Percentiles rank a stretch among this genome's conserved stretches.
Evolutionary conservation across 176 grass and related monocot genomes (phyloP).

Genomic region (Musa beccarii): DNA sequence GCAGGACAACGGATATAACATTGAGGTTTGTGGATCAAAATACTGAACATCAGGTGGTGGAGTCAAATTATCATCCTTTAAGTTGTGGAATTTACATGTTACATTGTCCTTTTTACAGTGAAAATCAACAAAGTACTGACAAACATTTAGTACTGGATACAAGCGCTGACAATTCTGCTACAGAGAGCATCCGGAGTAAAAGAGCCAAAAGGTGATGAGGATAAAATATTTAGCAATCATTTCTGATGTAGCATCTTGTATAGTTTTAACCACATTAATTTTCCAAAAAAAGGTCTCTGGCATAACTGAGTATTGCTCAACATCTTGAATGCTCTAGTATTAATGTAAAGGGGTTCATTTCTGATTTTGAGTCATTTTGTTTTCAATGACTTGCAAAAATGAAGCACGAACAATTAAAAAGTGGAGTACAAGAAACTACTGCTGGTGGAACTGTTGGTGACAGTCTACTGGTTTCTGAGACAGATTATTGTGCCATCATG

Average conservation of each 20-base stretch:
- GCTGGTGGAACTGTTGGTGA: no score
- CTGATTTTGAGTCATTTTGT: no score
- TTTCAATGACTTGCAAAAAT: no score
- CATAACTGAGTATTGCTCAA: no score
- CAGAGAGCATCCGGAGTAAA: neutral
- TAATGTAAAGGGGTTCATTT: no score
- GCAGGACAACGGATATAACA: neutral
- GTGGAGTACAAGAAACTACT: no score
- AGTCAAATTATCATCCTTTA: neutral
- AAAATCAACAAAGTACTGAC: neutral
- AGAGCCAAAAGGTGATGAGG: neutral
- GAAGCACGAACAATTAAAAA: no score
- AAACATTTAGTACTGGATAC: neutral
- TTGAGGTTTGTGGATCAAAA: slow-evolving; percentile 4
- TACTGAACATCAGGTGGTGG: neutral
- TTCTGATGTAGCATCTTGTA: neutral
- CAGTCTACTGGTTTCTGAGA: no score
- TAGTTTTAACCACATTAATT: neutral
- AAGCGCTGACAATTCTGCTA: neutral
- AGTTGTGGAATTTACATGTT: neutral
- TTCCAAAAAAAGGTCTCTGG: neutral
- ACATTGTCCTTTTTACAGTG: neutral
- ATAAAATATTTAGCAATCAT: neutral
- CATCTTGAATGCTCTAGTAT: no score
- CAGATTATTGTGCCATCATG: no score